Evolutionary conservation across 768 basidiomycete genomes (phyloP).

Genomic region (Termitomyces sp.): DNA sequence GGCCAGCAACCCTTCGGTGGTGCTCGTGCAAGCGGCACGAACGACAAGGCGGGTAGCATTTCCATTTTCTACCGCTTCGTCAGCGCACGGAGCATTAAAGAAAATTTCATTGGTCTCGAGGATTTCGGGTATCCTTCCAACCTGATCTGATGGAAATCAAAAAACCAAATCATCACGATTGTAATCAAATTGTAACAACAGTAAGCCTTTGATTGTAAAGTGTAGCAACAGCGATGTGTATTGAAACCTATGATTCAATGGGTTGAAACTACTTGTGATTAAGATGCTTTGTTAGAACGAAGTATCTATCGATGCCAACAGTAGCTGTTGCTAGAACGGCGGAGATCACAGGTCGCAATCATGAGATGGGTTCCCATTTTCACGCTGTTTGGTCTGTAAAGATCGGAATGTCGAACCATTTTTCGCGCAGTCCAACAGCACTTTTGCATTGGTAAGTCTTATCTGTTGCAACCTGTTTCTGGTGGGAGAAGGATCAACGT

Average conservation of each 20-base stretch:
- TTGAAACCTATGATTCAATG: background rate
- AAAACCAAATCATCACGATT: background rate
- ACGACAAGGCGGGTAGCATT: slow-evolving; percentile 93
- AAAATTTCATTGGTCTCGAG: slow-evolving; percentile 85
- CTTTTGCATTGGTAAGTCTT: too few species aligned
- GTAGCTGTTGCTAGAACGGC: too few species aligned
- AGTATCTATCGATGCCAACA: too few species aligned
- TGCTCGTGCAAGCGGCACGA: slow-evolving; percentile 88
- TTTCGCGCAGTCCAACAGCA: too few species aligned
- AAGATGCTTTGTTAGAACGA: too few species aligned
- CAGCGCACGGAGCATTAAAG: slow-evolving; percentile 91
- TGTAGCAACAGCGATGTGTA: background rate
- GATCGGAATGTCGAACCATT: too few species aligned
- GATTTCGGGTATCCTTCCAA: slow-evolving; percentile 88
- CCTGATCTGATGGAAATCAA: slow-evolving; percentile 30
- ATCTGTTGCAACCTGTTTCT: too few species aligned
- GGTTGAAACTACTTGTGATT: background rate
- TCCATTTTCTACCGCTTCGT: slow-evolving; percentile 72
- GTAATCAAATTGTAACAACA: background rate
- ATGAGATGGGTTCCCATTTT: too few species aligned
- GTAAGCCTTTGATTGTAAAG: background rate
- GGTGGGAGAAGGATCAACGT: too few species aligned
- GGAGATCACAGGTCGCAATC: too few species aligned
- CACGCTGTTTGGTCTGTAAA: too few species aligned
- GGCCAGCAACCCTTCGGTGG: slow-evolving; percentile 99